Conservation (phyloP, 768 basidiomycete genomes). For the Phylloporus arenicola region DNA sequence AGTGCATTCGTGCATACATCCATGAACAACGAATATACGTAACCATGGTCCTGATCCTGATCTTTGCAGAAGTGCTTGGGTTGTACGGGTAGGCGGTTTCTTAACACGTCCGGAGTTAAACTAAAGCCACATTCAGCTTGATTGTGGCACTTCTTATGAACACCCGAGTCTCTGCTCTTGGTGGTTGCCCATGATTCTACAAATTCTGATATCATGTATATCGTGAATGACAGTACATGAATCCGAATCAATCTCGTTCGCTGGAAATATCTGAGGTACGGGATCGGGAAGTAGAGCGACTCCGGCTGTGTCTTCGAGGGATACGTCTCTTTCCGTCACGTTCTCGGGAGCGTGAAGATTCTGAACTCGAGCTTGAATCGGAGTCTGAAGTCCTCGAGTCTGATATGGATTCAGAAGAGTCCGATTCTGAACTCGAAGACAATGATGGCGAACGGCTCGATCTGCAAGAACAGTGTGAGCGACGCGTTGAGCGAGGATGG, state of each 20-base stretch:
- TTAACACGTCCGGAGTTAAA: not conserved
- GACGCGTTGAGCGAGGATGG: conserved; percentile 16
- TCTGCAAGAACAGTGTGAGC: conserved; percentile 17
- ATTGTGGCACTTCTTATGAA: conserved; percentile 94
- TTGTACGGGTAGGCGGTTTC: conserved; percentile 63
- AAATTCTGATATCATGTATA: conserved; percentile 9
- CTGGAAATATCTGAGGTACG: conserved; percentile 13
- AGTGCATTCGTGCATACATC: conserved; percentile 91
- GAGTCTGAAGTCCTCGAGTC: conserved; percentile 44
- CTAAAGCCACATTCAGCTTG: conserved; percentile 38
- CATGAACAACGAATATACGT: conserved; percentile 91
- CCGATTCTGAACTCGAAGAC: conserved; percentile 28
- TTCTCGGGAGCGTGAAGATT: conserved; percentile 41
- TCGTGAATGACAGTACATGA: conserved; percentile 6
- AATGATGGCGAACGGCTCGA: conserved; percentile 30
- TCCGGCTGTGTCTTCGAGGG: conserved; percentile 23
- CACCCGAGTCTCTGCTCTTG: conserved; percentile 53
- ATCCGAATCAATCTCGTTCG: conserved; percentile 11
- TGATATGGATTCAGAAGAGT: conserved; percentile 22
- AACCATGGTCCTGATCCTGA: conserved; percentile 93
- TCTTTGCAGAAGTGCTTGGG: conserved; percentile 87
- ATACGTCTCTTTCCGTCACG: conserved; percentile 38
- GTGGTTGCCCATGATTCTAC: conserved; percentile 17
- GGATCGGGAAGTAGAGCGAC: conserved; percentile 20
- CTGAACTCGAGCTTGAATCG: conserved; percentile 39